Base-by-base conservation (phyloP, 768 basidiomycete genomes). In the Termitomyces sp. region DNA sequence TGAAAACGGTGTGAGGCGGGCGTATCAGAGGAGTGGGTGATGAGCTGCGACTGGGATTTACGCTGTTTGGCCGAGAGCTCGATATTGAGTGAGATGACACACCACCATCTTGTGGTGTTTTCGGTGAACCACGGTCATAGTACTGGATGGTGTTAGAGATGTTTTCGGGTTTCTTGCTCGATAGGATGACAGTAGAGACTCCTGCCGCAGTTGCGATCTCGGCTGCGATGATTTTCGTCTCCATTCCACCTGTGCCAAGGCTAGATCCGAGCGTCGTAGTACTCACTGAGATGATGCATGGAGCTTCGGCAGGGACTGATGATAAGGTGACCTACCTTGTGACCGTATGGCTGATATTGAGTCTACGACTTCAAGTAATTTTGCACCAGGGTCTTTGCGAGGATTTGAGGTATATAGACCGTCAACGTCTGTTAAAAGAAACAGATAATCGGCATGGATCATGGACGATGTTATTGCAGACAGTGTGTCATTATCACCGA, bases 191-290 rank as follows among this genome's bases (percentile, higher is more conserved):
- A 0, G 96, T 97, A 5, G 91, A 86, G 32, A 96, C 94, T 7
- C 97, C 97, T 0, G 95, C 96, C 0, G 87, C 94, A 0, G 91
- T 96, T 5, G 96, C 94, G 30, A 99, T 93, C 66, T 99, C 97
- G 0, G 97, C 96, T 1, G 97, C 97, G 61, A 98, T 97, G 63
- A 98, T 83, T 67, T 98, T 99, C 3, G 97, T 99, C 71, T 97
- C 94, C 97, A 98, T 98, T 3, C 97, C 97, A 0, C 97, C 97
- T 1, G 97, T 98, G 0, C 97, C 97, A 11, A 99, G 80, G 61
- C 83, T 91, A 1, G 93, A 95, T 0, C 97, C 97, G 1, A 96
- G 78, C 0, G 97, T 97, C 2, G 84, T 83, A 0, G 93, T 97
- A 70, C 91, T 95, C 8, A 99, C 97, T 96, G 64, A 25, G 46